These are phyloP conservation scores for Adansonia madagascariensis DNA, from an alignment of 441 rosid genomes.

Conservation along the genomic window DNA sequence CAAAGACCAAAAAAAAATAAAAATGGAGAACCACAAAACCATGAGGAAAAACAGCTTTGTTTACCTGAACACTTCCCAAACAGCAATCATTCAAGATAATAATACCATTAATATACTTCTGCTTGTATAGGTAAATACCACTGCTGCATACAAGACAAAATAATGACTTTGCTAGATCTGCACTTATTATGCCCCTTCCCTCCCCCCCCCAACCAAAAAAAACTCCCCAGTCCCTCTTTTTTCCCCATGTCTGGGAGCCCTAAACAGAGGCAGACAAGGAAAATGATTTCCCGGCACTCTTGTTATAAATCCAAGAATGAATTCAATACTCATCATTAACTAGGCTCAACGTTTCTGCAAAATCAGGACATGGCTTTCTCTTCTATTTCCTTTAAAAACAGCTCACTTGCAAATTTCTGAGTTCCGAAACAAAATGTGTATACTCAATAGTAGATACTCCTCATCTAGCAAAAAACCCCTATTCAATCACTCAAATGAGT, in stretches of 20 bases:
- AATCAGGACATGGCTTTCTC: background rate
- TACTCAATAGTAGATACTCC: background rate
- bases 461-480: background rate
- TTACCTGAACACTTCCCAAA: constrained; percentile 1
- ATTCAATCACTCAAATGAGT: background rate
- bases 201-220: background rate
- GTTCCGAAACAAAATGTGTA: background rate
- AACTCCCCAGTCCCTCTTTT: background rate
- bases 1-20: too few relatives aligned
- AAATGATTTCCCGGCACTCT: background rate
- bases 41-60: background rate
- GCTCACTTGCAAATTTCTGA: background rate
- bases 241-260: background rate
- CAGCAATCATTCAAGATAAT: background rate
- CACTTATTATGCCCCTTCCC: background rate
- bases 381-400: background rate
- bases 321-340: background rate
- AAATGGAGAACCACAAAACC: background rate
- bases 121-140: background rate
- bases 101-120: background rate
- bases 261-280: background rate
- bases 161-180: background rate
- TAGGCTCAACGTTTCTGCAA: background rate
- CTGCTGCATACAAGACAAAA: background rate
- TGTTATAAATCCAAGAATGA: background rate